Evolutionary conservation across 140 eudicot species (phyloP).

Genomic region (Stevia rebaudiana): DNA sequence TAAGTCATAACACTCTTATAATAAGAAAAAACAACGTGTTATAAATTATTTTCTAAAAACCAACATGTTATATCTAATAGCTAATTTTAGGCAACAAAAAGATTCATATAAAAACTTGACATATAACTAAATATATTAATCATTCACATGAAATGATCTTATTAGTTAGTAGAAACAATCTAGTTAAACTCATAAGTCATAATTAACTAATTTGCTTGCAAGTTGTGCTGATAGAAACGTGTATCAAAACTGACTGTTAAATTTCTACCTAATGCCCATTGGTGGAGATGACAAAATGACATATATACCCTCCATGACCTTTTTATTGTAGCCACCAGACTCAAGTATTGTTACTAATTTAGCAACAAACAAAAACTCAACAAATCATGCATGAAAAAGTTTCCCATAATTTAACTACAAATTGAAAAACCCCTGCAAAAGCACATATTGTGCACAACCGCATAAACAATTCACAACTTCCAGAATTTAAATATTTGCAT

Average conservation of each 20-base stretch:
- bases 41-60: not conserved
- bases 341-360: not conserved
- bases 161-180: not conserved
- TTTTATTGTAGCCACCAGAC: not conserved
- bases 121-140: not conserved
- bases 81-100: conserved; percentile 1
- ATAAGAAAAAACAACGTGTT: not conserved
- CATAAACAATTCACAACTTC: not conserved
- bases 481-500: not conserved
- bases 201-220: not conserved
- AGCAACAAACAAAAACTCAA: not conserved
- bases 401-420: not conserved
- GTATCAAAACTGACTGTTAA: too few relatives aligned
- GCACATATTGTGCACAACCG: not conserved
- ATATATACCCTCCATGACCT: not conserved
- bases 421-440: not conserved
- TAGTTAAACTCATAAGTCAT: not conserved
- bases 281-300: not conserved
- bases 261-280: too few relatives aligned
- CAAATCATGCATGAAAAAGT: not conserved
- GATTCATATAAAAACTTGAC: not conserved
- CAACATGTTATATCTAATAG: not conserved
- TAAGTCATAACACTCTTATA: not conserved
- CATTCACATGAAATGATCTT: not conserved
- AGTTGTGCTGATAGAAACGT: too few relatives aligned